Base-by-base conservation (phyloP, 371 early-diverging fungal genomes). In the Mortierella sp. region DNA sequence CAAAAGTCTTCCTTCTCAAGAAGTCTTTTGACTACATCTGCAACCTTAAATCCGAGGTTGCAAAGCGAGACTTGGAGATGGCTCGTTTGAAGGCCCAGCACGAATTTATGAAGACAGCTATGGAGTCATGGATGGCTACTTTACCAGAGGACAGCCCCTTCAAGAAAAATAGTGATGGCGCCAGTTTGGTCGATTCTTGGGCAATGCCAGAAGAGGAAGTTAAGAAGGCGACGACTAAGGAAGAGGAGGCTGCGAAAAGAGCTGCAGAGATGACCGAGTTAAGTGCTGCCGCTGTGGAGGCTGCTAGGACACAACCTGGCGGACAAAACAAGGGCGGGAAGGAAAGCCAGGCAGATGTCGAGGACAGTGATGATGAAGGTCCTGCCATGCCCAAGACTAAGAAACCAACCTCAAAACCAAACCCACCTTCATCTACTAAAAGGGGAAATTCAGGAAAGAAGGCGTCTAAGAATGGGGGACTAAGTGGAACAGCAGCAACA, bases 1-100 rank as follows among this genome's bases (percentile, higher is more conserved):
- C 89, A 69, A 92, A 92, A 76, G 90, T 92, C 2, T 84, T 86
- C 40, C 65, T 93, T 59, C 74, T 94, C 55, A 58, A 76, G 50
- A 81, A 76, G 55, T 88, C 91, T 0, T 91, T 87, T 66, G 90
- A 89, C 24, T 88, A 90, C 63, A 92, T 94, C 57, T 79, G 90
- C 16, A 70, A 85, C 15, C 77, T 93, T 13, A 88, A 88, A 63
- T 77, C 59, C 2, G 87, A 88, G 33, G 87, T 85, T 57, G 84
- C 82, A 9, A 84, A 75, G 11, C 88, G 88, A 21, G 90, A 89
- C 59, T 58, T 84, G 33, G 87, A 87, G 22, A 52, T 89, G 58
- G 68, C 76, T 1, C 75, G 81, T 28, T 72, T 92, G 53, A 75
- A 65, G 19, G 77, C 84, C 1, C 87, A 90, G 57, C 72, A 91